phyloP scores from a whole-genome alignment of 805 yeast genomes.

The Myxozyma vanderwaltii region DNA sequence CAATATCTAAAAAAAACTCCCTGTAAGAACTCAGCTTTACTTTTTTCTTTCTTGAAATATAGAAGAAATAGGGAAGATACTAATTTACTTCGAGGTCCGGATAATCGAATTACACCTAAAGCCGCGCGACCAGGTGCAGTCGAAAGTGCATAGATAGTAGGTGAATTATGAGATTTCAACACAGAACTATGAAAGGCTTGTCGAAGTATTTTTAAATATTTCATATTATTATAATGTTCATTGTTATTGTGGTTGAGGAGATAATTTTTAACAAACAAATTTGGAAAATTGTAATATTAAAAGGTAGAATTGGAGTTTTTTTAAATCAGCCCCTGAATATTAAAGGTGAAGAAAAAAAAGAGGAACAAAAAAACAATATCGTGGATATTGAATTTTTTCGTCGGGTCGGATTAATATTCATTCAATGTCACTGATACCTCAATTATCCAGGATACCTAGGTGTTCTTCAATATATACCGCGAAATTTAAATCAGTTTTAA shows the following conservation, averaged over 20 bases:
- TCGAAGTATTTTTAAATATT: not conserved
- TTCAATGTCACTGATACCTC: not conserved
- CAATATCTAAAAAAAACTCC: conserved; percentile 30
- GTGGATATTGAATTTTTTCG: too few species aligned
- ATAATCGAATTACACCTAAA: conserved; percentile 77
- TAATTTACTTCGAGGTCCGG: conserved; percentile 64
- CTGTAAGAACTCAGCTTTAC: too few species aligned
- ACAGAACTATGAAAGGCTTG: not conserved
- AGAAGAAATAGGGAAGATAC: conserved; percentile 29
- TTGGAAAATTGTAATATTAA: not conserved
- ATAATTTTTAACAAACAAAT: too few species aligned
- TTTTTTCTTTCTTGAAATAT: too few species aligned
- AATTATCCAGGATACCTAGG: not conserved
- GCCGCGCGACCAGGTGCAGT: conserved; percentile 83
- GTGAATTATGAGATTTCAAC: not conserved
- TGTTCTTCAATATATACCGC: not conserved
- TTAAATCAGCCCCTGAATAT: not conserved
- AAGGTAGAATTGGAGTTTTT: not conserved
- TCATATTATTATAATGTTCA: not conserved
- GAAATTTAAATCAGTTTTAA: not conserved
- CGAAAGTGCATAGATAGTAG: conserved; percentile 89
- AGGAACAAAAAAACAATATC: too few species aligned
- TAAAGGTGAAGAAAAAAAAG: too few species aligned
- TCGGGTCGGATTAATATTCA: not conserved
- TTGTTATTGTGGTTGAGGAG: not conserved